Conservation (phyloP, 2,329 filamentous ascomycete genomes). For the Akanthomyces dipterigenus region DNA sequence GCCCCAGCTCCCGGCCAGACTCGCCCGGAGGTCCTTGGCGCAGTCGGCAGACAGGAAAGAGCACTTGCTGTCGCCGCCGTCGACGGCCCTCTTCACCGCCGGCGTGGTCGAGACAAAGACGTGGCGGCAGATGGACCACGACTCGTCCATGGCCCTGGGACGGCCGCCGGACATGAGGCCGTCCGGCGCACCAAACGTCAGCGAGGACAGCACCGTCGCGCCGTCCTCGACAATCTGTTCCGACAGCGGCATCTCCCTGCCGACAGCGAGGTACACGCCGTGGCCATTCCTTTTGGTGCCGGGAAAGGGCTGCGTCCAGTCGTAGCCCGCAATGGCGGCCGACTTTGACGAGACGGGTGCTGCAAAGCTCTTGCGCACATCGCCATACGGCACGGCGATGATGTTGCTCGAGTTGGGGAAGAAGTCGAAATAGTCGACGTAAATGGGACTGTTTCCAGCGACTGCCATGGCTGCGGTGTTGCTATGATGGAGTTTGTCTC, state of each 20-base stretch:
- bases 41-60: not conserved
- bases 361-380: not conserved
- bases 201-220: not conserved
- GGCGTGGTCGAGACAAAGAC: not conserved
- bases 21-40: not conserved
- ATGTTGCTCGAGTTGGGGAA: not conserved
- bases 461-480: not conserved
- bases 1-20: not conserved
- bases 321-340: not conserved
- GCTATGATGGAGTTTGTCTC: no score
- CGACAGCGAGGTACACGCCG: not conserved
- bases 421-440: not conserved
- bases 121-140: conserved; percentile 2
- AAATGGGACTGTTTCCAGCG: not conserved
- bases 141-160: not conserved
- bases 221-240: not conserved
- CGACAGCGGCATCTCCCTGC: not conserved
- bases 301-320: conserved; percentile 1
- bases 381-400: not conserved
- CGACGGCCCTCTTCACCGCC: not conserved
- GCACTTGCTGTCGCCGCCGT: not conserved
- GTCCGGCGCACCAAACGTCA: not conserved
- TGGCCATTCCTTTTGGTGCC: not conserved
- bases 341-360: not conserved
- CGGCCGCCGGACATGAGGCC: not conserved